Percentiles rank a stretch among this genome's conserved stretches.
phyloP scores from a whole-genome alignment of 2,329 filamentous ascomycete genomes.

The Neofusicoccum sp. region DNA sequence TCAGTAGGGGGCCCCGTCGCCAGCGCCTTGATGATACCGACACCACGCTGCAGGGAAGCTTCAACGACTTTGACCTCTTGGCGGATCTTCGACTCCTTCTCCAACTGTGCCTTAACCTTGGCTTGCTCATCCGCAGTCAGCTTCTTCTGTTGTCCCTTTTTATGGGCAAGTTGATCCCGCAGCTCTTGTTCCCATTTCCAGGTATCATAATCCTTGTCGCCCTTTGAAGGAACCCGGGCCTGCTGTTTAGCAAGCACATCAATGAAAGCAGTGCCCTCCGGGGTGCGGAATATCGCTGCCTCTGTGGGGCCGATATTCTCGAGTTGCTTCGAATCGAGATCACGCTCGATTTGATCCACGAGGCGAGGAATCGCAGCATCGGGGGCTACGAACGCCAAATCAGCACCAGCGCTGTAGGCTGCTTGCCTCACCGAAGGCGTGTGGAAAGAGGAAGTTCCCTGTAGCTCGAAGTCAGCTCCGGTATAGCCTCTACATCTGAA shows the following conservation, averaged over 20 bases:
- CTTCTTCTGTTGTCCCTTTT: constrained; percentile 88
- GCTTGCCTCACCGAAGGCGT: constrained; percentile 58
- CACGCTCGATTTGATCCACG: constrained; percentile 68
- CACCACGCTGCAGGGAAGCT: constrained; percentile 72
- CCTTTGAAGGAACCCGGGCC: constrained; percentile 73
- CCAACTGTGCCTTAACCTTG: constrained; percentile 87
- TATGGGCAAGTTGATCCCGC: constrained; percentile 80
- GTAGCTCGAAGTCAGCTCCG: constrained; percentile 21
- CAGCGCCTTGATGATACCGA: constrained; percentile 80
- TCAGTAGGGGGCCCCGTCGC: constrained; percentile 87
- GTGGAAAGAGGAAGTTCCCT: constrained; percentile 22
- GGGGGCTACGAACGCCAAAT: constrained; percentile 90
- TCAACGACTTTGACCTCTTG: constrained; percentile 67
- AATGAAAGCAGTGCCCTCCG: constrained; percentile 82
- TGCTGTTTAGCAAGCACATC: constrained; percentile 88
- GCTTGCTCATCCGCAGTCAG: constrained; percentile 83
- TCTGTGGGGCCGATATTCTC: constrained; percentile 77
- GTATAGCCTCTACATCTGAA: constrained; percentile 22
- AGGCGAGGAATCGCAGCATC: constrained; percentile 74
- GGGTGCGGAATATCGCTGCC: constrained; percentile 87
- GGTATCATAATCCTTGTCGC: constrained; percentile 90
- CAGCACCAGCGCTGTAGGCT: constrained; percentile 80
- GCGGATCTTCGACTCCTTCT: constrained; percentile 80
- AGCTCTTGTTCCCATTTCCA: constrained; percentile 97
- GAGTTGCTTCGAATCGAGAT: constrained; percentile 70